Evolutionary conservation across 2,329 filamentous ascomycete species (phyloP).

Genomic region (Aureobasidium namibiae): DNA sequence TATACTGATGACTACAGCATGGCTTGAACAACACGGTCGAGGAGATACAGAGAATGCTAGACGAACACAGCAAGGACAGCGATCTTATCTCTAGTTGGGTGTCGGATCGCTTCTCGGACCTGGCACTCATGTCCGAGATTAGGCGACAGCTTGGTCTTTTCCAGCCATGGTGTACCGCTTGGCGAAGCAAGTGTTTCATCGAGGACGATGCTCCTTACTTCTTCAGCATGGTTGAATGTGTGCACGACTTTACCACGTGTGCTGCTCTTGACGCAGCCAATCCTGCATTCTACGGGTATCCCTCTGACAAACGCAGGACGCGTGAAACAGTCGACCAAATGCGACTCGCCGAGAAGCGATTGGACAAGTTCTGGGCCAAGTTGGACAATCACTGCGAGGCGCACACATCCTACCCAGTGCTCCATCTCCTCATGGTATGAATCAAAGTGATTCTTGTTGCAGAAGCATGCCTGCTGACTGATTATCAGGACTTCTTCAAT

Average conservation of each 20-base stretch:
- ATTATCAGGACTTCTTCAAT: neutral
- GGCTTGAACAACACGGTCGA: slow-evolving; percentile 18
- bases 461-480: neutral
- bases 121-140: slow-evolving; percentile 22
- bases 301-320: slow-evolving; percentile 39
- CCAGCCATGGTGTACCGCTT: slow-evolving; percentile 16
- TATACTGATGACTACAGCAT: slow-evolving; percentile 13
- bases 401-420: neutral
- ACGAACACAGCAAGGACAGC: slow-evolving; percentile 20
- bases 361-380: slow-evolving; percentile 42
- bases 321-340: slow-evolving; percentile 38
- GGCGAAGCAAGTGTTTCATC: neutral
- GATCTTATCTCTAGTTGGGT: slow-evolving; percentile 21
- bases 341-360: slow-evolving; percentile 37
- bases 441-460: neutral
- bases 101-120: slow-evolving; percentile 20
- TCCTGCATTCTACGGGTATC: slow-evolving; percentile 39
- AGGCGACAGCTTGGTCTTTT: slow-evolving; percentile 13
- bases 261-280: slow-evolving; percentile 13
- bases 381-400: slow-evolving; percentile 2
- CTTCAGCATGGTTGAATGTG: neutral
- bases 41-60: slow-evolving; percentile 23
- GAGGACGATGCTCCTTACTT: neutral
- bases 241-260: neutral
- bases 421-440: neutral